These are phyloP conservation scores for Rhizopus delemar DNA, from an alignment of 371 early-diverging fungal genomes.

Conservation along the genomic window DNA sequence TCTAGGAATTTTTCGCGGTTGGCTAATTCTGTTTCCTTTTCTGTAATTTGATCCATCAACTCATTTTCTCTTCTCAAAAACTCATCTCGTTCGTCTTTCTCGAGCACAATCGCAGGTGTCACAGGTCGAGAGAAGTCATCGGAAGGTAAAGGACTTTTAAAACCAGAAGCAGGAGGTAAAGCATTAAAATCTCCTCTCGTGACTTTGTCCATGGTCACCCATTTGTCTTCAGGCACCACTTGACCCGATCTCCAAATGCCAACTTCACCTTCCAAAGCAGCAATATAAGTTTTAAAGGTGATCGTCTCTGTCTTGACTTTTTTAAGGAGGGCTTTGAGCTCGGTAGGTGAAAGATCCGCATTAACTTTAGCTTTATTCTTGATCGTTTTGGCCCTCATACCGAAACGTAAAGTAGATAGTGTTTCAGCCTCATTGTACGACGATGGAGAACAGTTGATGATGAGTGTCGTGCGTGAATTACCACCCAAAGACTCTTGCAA, in stretches of 20 bases:
- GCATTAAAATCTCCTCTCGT: conserved; percentile 49
- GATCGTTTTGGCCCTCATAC: conserved; percentile 95
- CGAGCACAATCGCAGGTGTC: conserved; percentile 74
- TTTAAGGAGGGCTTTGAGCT: conserved; percentile 89
- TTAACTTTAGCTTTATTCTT: conserved; percentile 98
- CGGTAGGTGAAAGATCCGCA: conserved; percentile 87
- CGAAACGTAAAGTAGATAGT: conserved; percentile 93
- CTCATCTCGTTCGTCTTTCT: conserved; percentile 90
- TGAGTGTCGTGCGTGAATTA: conserved; percentile 93
- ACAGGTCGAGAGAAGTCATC: conserved; percentile 67
- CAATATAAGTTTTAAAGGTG: conserved; percentile 79
- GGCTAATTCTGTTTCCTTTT: conserved; percentile 76
- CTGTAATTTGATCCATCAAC: conserved; percentile 83
- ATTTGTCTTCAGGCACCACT: conserved; percentile 68
- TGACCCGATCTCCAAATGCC: conserved; percentile 84
- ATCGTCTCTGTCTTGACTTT: conserved; percentile 78
- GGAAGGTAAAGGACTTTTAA: conserved; percentile 39
- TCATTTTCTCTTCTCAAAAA: conserved; percentile 93
- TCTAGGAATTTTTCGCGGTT: conserved; percentile 57
- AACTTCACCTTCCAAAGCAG: conserved; percentile 84
- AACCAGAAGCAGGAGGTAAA: conserved; percentile 50
- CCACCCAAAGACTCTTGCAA: conserved; percentile 98
- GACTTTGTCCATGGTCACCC: conserved; percentile 73
- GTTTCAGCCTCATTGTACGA: conserved; percentile 96
- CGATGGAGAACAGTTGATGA: conserved; percentile 95